Conservation (phyloP, 805 yeast genomes). For the Candida ascalaphidarum region DNA sequence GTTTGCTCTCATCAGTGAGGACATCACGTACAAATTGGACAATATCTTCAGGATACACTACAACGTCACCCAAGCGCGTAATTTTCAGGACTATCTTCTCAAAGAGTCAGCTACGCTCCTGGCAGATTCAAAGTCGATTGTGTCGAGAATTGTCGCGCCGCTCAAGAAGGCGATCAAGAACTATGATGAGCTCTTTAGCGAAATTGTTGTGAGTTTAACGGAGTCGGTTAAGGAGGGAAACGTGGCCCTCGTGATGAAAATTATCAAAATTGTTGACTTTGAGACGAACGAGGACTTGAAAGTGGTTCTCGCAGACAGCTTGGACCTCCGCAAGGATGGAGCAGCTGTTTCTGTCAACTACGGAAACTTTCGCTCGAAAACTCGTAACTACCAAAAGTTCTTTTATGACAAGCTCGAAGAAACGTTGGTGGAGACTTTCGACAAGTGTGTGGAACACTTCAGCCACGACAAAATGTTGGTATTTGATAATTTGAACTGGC, state of each 20-base stretch:
- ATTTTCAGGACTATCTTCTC: constrained; percentile 68
- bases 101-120: constrained; percentile 39
- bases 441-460: constrained; percentile 51
- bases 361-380: constrained; percentile 20
- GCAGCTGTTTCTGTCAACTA: constrained; percentile 15
- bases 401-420: constrained; percentile 52
- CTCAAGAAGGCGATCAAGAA: constrained; percentile 36
- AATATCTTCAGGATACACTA: constrained; percentile 62
- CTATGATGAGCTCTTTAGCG: constrained; percentile 58
- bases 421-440: constrained; percentile 59
- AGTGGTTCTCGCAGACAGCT: constrained; percentile 19
- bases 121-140: constrained; percentile 62
- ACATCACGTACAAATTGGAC: constrained; percentile 36
- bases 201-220: constrained; percentile 59
- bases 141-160: constrained; percentile 47
- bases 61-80: constrained; percentile 60
- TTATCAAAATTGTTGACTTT: constrained; percentile 68
- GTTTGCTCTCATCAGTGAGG: constrained; percentile 20
- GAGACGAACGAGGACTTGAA: constrained; percentile 77
- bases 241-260: constrained; percentile 54
- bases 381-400: constrained; percentile 54
- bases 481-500: constrained; percentile 70
- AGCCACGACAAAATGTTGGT: constrained; percentile 45
- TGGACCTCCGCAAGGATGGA: constrained; percentile 13
- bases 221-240: constrained; percentile 71